phyloP scores from a whole-genome alignment of 768 basidiomycete genomes.

The Collybiopsis luxurians region DNA sequence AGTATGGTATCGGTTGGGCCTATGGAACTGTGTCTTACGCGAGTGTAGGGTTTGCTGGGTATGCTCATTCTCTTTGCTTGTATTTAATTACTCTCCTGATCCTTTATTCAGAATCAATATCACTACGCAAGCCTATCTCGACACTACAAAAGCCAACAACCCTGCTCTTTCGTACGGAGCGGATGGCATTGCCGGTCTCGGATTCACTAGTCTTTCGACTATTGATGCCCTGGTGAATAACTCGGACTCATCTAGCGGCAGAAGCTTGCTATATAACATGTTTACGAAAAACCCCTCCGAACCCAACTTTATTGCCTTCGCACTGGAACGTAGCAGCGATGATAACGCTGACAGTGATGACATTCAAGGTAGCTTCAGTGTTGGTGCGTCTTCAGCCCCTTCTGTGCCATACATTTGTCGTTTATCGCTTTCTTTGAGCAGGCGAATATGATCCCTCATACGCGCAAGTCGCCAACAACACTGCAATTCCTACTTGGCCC shows the following conservation, averaged over 20 bases:
- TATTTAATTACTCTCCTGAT: neutral
- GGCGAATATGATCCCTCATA: conserved; percentile 71
- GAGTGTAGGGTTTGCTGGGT: conserved; percentile 70
- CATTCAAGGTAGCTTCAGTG: conserved; percentile 66
- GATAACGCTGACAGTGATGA: conserved; percentile 51
- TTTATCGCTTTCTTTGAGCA: conserved; percentile 18
- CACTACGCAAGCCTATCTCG: conserved; percentile 69
- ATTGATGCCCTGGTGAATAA: conserved; percentile 62
- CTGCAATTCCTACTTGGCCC: conserved; percentile 74
- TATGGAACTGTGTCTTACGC: conserved; percentile 62
- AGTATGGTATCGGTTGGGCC: conserved; percentile 87
- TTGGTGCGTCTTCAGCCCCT: conserved; percentile 44
- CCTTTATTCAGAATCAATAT: conserved; percentile 50
- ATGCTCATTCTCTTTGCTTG: conserved; percentile 2
- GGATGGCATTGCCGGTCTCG: conserved; percentile 70
- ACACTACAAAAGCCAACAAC: conserved; percentile 61
- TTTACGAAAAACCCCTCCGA: conserved; percentile 65
- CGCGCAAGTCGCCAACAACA: conserved; percentile 50
- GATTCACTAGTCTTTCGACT: conserved; percentile 73
- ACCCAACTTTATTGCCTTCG: conserved; percentile 81
- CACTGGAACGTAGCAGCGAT: conserved; percentile 61
- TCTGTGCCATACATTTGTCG: neutral
- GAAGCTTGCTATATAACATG: conserved; percentile 72
- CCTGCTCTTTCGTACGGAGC: conserved; percentile 74
- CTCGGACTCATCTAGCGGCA: conserved; percentile 57